Percentiles rank a stretch among this genome's conserved stretches.
Conservation (phyloP, 2,329 filamentous ascomycete genomes). For the Clarireedia hainanense region DNA sequence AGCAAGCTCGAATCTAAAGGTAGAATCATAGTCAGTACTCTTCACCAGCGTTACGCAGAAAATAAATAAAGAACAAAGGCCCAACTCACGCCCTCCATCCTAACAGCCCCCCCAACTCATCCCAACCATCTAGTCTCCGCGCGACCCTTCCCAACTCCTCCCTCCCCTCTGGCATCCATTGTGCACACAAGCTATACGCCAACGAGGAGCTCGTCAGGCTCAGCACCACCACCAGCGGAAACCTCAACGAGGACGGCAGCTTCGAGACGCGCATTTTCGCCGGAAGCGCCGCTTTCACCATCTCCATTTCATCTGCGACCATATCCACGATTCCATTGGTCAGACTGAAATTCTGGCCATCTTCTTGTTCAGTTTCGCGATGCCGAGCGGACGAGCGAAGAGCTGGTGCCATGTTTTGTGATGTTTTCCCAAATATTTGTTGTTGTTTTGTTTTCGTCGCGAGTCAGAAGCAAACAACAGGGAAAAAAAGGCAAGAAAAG, state of each 20-base stretch:
- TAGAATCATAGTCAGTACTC: conserved; percentile 1
- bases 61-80: conserved; percentile 25
- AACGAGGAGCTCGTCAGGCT: conserved; percentile 56
- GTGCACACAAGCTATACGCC: conserved; percentile 54
- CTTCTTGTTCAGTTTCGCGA: neutral
- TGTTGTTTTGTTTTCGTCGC: neutral
- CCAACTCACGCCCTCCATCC: conserved; percentile 49
- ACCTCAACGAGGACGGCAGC: conserved; percentile 39
- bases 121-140: conserved; percentile 53
- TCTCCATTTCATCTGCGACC: neutral
- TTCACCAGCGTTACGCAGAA: neutral
- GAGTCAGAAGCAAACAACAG: neutral
- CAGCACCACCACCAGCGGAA: conserved; percentile 44
- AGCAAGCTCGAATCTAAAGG: conserved; percentile 56
- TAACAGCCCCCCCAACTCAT: conserved; percentile 47
- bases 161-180: conserved; percentile 32
- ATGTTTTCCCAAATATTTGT: neutral
- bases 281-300: neutral
- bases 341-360: neutral
- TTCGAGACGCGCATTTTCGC: conserved; percentile 11
- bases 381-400: neutral
- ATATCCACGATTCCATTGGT: neutral
- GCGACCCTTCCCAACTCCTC: conserved; percentile 59
- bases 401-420: neutral
- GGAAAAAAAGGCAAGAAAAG: neutral